Percentiles rank a stretch among this genome's conserved stretches.
phyloP scores from a whole-genome alignment of 1,284 basidiomycete species.

The Takashimella tepidaria region DNA sequence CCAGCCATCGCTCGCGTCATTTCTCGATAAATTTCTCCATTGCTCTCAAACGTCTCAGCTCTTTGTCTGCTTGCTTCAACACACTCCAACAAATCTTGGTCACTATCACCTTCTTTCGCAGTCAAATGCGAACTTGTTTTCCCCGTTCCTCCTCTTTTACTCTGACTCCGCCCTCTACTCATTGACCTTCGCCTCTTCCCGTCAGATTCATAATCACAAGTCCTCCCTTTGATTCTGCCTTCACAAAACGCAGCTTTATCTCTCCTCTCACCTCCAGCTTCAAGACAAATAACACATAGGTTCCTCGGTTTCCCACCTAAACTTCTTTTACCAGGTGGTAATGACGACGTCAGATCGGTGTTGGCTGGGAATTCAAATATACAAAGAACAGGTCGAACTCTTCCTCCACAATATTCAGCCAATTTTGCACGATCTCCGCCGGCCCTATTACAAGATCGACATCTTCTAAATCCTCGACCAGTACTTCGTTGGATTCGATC shows the following conservation, averaged over 20 bases:
- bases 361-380: not conserved
- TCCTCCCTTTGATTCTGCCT: not conserved
- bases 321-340: no score
- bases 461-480: not conserved
- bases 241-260: not conserved
- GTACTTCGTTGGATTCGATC: not conserved
- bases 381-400: not conserved
- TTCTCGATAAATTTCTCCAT: no score
- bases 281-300: not conserved
- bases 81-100: no score
- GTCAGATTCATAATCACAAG: not conserved
- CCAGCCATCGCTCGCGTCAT: no score
- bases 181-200: no score
- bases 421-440: not conserved
- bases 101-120: not conserved
- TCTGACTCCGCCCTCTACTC: no score
- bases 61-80: no score
- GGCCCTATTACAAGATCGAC: not conserved
- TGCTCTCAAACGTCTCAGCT: no score
- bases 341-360: no score
- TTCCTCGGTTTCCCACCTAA: not conserved
- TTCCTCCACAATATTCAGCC: not conserved
- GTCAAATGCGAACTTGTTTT: no score
- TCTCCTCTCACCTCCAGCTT: conserved; percentile 1
- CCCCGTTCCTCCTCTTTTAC: no score